These are phyloP conservation scores for Letharia lupina DNA, from an alignment of 495 filamentous ascomycete genomes.

Conservation along the genomic window DNA sequence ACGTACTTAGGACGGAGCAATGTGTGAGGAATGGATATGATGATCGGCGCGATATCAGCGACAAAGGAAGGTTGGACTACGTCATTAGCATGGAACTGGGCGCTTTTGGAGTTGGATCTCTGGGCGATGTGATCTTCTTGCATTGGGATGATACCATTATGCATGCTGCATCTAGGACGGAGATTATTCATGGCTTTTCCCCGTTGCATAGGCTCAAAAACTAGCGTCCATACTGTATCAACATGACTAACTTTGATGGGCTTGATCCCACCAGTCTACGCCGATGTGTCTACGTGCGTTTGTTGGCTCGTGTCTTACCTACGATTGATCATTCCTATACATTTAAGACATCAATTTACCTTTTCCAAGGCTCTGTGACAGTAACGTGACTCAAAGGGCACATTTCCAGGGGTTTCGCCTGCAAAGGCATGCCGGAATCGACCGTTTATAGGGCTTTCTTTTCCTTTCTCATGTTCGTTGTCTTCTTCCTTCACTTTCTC, in stretches of 20 bases:
- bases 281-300: no score
- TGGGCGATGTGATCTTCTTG: background rate
- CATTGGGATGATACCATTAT: slow-evolving; percentile 6
- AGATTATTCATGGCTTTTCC: background rate
- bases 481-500: background rate
- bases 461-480: background rate
- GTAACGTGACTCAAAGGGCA: background rate
- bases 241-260: background rate
- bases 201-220: background rate
- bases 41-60: background rate
- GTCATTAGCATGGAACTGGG: background rate
- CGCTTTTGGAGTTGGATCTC: background rate
- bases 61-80: background rate
- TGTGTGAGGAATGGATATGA: background rate
- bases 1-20: background rate
- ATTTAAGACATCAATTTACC: background rate
- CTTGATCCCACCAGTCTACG: background rate
- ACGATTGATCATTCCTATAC: background rate
- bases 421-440: background rate
- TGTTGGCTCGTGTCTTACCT: no score
- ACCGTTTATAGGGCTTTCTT: background rate
- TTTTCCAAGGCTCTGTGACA: no score
- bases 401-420: background rate
- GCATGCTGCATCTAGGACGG: background rate
- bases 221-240: background rate